These are phyloP conservation scores for Phytophthora fragariae DNA, from an alignment of 352 stramenopile genomes.

Conservation along the genomic window DNA sequence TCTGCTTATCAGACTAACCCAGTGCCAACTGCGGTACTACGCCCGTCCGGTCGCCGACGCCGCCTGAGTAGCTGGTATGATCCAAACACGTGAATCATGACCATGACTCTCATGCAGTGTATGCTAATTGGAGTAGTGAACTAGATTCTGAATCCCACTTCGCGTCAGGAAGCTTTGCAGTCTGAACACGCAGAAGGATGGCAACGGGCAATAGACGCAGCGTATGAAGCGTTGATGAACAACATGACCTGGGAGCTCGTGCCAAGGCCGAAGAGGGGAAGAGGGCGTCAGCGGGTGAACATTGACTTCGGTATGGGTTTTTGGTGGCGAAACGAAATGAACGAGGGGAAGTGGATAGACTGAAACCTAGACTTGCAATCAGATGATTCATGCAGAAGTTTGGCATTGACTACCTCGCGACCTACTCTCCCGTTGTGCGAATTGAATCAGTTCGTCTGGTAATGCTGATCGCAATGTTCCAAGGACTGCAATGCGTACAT, in stretches of 20 bases:
- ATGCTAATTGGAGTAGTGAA: slow-evolving; percentile 24
- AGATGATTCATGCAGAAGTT: slow-evolving; percentile 4
- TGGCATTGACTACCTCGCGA: slow-evolving; percentile 8
- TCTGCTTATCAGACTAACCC: neutral
- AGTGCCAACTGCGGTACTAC: neutral
- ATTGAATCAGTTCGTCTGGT: slow-evolving; percentile 16
- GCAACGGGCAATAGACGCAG: neutral
- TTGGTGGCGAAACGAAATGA: slow-evolving; percentile 15
- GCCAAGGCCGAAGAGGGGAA: neutral
- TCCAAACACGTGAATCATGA: slow-evolving; percentile 7
- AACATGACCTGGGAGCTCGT: slow-evolving; percentile 13
- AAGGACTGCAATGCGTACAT: neutral
- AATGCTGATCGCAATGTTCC: slow-evolving; percentile 3
- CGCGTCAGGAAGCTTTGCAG: neutral
- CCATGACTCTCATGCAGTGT: slow-evolving; percentile 7
- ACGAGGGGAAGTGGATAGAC: neutral
- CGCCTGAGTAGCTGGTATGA: slow-evolving; percentile 1
- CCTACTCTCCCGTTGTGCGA: slow-evolving; percentile 12
- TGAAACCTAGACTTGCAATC: neutral
- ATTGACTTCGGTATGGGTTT: slow-evolving; percentile 7
- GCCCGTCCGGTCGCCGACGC: neutral
- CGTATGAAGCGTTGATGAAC: slow-evolving; percentile 9
- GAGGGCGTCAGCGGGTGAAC: neutral
- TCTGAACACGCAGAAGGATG: slow-evolving; percentile 11
- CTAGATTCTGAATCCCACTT: slow-evolving; percentile 6